A percentile compares a stretch with the other conserved stretches of the same genome.
phyloP scores from a whole-genome alignment of 345 rosid genomes.

The Noccaea caerulescens region DNA sequence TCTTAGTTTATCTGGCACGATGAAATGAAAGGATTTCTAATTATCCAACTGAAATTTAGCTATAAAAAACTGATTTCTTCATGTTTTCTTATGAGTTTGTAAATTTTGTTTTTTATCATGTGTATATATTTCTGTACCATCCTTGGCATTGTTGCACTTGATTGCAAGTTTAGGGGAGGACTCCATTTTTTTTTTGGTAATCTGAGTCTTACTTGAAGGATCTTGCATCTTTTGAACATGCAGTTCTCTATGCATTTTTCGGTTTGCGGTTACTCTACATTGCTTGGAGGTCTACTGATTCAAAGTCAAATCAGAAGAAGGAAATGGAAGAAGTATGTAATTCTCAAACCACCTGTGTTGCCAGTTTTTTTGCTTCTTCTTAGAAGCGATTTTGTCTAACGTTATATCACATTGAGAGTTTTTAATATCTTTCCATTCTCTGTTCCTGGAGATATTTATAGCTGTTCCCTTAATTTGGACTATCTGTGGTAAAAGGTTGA shows the following conservation, averaged over 20 bases:
- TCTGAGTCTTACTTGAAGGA: slow-evolving; percentile 22
- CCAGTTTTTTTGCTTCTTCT: slow-evolving; percentile 11
- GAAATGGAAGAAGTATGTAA: slow-evolving; percentile 94
- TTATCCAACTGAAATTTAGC: neutral
- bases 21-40: neutral
- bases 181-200: neutral
- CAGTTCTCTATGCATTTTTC: slow-evolving; percentile 91
- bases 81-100: neutral
- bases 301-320: slow-evolving; percentile 89
- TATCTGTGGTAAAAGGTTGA: slow-evolving; percentile 66
- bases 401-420: neutral
- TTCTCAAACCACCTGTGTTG: slow-evolving; percentile 6
- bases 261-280: slow-evolving; percentile 95
- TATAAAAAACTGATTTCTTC: neutral
- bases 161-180: slow-evolving; percentile 14
- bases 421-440: neutral
- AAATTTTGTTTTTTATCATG: neutral
- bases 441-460: neutral
- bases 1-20: slow-evolving; percentile 2
- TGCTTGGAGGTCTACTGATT: slow-evolving; percentile 91
- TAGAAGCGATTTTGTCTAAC: neutral
- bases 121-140: neutral
- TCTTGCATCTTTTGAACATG: slow-evolving; percentile 25
- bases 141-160: neutral
- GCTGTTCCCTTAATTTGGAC: neutral